Base-by-base conservation (phyloP, 1,284 basidiomycete genomes). In the Chalciporus sp. region DNA sequence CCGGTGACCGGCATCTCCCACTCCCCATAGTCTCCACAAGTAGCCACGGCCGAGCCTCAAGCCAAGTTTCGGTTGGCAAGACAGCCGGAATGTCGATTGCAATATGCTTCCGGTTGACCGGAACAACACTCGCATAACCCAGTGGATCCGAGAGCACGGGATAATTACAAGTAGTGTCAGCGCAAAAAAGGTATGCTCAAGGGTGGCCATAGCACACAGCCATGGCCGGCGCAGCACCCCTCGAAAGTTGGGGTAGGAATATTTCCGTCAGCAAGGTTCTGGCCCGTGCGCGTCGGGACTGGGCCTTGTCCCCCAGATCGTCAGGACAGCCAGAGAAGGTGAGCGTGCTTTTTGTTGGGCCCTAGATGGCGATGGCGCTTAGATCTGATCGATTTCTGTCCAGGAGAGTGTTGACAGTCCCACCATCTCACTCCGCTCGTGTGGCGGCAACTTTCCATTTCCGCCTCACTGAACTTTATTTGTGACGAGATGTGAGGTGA, bases 391-490 rank as follows among this genome's bases (percentile, higher is more conserved):
- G 55, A 61, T 60, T 3, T 19, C 17, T 17, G 14, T 19, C 44
- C 23, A 23, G 23, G 23, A 23, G 23, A 23, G 26, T 20, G 19
- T 10, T 42, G 1, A 11, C 19, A 39, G 50, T 64, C 67, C 49
- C 64, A 70, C 62, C 40, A 28, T 60, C 66, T 20, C 62, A 63
- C 71, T 72, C 68, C 68, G 68, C 56, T 62, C 41, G 47, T 49
- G 62, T 72, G 68, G 71, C 63, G 59, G 61, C 46, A 29, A 53
- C 54, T 68, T 73, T 68, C 68, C 69, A 71, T 73, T 72, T 73
- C 58, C 63, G 71, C 59, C 53, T 55, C 52, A 48, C 33, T 33
- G 60, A 68, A 70, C 67, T 52, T 42, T 64, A 39, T 49, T 33
- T 51, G 61, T 61, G 61, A 61, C 59, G 47, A 12, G 35, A 35